Evolutionary conservation across 106 monocot species (phyloP).

Genomic region (Dendrobium nobile): DNA sequence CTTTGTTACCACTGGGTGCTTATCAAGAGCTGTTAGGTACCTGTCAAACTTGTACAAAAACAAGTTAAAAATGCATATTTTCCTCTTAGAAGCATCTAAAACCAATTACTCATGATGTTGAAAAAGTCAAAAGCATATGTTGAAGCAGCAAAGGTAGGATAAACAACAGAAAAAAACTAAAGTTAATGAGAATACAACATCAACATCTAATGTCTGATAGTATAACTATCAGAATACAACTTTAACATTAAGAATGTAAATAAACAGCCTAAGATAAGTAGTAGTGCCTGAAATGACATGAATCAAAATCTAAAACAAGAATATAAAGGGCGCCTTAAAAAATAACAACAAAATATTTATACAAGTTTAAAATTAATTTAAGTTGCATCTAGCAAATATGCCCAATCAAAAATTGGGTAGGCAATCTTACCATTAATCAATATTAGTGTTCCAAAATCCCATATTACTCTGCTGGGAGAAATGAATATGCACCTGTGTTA

Average conservation of each 20-base stretch:
- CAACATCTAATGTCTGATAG: not conserved
- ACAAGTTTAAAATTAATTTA: not conserved
- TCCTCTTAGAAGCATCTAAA: not conserved
- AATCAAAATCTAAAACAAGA: not conserved
- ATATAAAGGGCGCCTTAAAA: not conserved
- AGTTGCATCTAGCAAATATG: not conserved
- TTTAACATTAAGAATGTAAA: not conserved
- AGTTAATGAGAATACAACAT: not conserved
- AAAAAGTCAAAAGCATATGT: not conserved
- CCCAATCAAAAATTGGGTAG: not conserved
- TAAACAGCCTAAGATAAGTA: not conserved
- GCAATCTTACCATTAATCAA: not conserved
- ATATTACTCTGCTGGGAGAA: too few species aligned
- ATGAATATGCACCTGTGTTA: too few species aligned
- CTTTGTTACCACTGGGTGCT: conserved; percentile 65
- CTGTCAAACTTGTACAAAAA: conserved; percentile 26
- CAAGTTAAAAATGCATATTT: not conserved
- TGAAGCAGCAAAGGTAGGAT: not conserved
- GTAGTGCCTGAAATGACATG: not conserved
- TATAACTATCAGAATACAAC: not conserved
- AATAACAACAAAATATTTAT: not conserved
- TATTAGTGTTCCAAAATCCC: not conserved
- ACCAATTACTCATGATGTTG: not conserved
- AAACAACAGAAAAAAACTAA: not conserved
- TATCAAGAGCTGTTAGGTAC: conserved; percentile 64